These are phyloP conservation scores for Sporisorium scitamineum DNA, from an alignment of 1,284 basidiomycete species.

Conservation along the genomic window DNA sequence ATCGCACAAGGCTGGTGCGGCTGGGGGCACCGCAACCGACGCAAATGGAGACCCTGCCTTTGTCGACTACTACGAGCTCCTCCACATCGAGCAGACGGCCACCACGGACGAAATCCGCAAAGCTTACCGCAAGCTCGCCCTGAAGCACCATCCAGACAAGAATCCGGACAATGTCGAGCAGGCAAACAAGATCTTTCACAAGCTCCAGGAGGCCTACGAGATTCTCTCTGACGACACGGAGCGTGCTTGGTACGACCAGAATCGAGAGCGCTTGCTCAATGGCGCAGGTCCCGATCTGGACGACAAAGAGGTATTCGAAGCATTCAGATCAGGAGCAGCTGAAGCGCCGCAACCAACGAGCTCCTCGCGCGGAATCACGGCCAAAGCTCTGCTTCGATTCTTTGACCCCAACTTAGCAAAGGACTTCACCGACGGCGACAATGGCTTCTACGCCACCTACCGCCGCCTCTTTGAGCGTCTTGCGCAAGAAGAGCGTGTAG, in stretches of 20 bases:
- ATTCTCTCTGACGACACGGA: constrained; percentile 74
- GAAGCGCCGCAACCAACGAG: constrained; percentile 72
- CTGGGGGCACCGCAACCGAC: constrained; percentile 28
- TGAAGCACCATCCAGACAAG: constrained; percentile 71
- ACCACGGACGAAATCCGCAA: constrained; percentile 65
- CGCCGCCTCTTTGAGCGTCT: constrained; percentile 87
- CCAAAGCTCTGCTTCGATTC: constrained; percentile 85
- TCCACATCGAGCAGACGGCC: constrained; percentile 62
- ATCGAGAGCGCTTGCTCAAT: constrained; percentile 78
- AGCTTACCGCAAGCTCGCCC: constrained; percentile 68
- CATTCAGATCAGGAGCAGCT: constrained; percentile 78
- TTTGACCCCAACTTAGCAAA: constrained; percentile 80
- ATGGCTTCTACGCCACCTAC: constrained; percentile 89
- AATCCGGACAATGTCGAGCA: constrained; percentile 77
- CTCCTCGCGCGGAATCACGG: constrained; percentile 82
- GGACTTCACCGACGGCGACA: constrained; percentile 73
- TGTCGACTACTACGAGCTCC: constrained; percentile 65
- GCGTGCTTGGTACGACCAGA: constrained; percentile 97
- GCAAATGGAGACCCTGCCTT: constrained; percentile 50
- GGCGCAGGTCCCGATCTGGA: constrained; percentile 58
- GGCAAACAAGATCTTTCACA: constrained; percentile 87
- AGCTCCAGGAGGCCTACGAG: constrained; percentile 94
- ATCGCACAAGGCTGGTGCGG: constrained; percentile 40
- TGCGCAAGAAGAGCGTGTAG: constrained; percentile 80
- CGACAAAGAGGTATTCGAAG: constrained; percentile 75